phyloP scores from a whole-genome alignment of 441 rosid species.

The Adansonia grandidieri region DNA sequence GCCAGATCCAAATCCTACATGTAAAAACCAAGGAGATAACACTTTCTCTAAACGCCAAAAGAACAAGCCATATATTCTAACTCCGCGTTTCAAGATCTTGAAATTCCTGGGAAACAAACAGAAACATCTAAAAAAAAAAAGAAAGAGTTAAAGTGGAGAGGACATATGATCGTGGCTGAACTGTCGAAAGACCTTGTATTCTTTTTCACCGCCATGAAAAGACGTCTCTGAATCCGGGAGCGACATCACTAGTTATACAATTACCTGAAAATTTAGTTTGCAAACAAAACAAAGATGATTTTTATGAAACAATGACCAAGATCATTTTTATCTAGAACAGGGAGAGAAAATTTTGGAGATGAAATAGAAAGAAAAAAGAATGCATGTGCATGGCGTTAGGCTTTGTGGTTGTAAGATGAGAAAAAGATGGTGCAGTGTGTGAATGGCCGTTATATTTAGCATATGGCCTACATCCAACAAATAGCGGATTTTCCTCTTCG shows the following conservation, averaged over 20 bases:
- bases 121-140: neutral
- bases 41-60: neutral
- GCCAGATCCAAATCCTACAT: neutral
- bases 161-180: conserved; percentile 76
- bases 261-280: too few relatives aligned
- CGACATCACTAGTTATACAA: conserved; percentile 45
- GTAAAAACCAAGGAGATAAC: neutral
- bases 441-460: too few relatives aligned
- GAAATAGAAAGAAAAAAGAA: too few relatives aligned
- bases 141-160: conserved; percentile 2
- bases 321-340: too few relatives aligned
- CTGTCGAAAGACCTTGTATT: conserved; percentile 52
- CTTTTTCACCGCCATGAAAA: conserved; percentile 49
- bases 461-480: too few relatives aligned
- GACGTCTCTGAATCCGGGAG: conserved; percentile 73
- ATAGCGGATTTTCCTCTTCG: too few relatives aligned
- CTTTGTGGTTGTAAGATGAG: too few relatives aligned
- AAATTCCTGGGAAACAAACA: neutral
- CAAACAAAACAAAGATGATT: too few relatives aligned
- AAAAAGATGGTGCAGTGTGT: too few relatives aligned
- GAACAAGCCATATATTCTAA: neutral
- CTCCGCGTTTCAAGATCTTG: neutral
- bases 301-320: too few relatives aligned
- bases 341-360: too few relatives aligned
- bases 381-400: too few relatives aligned